phyloP scores from a whole-genome alignment of 2,329 filamentous ascomycete genomes.

The Botrytis elliptica region DNA sequence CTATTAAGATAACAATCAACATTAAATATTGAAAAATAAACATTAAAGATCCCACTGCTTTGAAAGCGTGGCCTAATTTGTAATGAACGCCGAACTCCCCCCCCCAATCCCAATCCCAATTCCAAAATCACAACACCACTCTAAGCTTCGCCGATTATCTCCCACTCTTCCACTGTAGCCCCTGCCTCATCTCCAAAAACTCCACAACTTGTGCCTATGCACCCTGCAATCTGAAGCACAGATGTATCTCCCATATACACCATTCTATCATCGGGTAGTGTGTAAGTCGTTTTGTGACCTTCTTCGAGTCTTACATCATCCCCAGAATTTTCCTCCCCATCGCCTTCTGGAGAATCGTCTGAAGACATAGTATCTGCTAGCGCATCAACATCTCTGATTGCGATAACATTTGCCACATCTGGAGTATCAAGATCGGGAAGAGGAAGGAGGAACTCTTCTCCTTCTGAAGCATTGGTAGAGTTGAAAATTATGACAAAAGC shows the following conservation, averaged over 20 bases:
- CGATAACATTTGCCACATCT: not conserved
- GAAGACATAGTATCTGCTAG: not conserved
- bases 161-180: slow-evolving; percentile 52
- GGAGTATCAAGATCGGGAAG: not conserved
- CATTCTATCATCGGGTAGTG: slow-evolving; percentile 20
- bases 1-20: not conserved
- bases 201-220: slow-evolving; percentile 32
- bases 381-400: not conserved
- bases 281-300: slow-evolving; percentile 25
- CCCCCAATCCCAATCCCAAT: not conserved
- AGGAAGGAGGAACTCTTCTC: not conserved
- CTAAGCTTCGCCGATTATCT: slow-evolving; percentile 33
- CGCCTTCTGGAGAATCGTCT: not conserved
- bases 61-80: not conserved
- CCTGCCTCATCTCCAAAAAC: slow-evolving; percentile 39
- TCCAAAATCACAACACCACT: not conserved
- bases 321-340: not conserved
- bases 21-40: not conserved
- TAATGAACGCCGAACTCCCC: not conserved
- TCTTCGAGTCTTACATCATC: slow-evolving; percentile 22
- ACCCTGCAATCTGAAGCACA: slow-evolving; percentile 46
- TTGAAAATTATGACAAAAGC: not conserved
- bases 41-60: not conserved
- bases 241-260: slow-evolving; percentile 29
- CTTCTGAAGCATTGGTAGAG: not conserved